phyloP scores from a whole-genome alignment of 2,329 filamentous ascomycete genomes.

The Sclerotinia trifoliorum region DNA sequence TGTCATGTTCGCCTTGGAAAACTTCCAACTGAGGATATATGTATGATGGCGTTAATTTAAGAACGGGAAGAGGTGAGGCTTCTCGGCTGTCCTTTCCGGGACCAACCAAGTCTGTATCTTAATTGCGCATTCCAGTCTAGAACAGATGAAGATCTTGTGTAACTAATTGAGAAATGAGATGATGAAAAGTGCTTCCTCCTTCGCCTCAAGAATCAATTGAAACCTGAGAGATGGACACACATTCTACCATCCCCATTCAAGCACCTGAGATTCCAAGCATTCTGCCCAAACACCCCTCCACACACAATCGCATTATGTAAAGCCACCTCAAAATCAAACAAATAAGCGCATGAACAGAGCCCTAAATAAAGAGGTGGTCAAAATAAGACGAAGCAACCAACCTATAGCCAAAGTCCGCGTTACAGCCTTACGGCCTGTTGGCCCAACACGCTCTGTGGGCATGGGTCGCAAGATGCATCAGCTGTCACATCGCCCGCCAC shows the following conservation, averaged over 20 bases:
- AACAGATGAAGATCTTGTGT: not conserved
- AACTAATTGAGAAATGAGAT: not conserved
- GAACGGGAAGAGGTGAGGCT: not conserved
- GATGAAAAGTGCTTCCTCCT: too few relatives aligned
- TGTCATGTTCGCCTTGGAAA: not conserved
- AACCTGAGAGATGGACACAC: too few relatives aligned
- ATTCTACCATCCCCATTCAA: not conserved
- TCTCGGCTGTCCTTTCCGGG: not conserved
- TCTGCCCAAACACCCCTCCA: not conserved
- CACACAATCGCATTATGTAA: not conserved
- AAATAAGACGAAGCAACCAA: not conserved
- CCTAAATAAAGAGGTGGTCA: not conserved
- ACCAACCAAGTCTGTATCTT: not conserved
- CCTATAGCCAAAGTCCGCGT: not conserved
- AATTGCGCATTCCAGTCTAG: not conserved
- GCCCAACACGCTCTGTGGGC: not conserved
- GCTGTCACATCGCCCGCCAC: not conserved
- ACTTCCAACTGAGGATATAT: not conserved
- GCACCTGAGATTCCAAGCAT: not conserved
- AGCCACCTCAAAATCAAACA: not conserved
- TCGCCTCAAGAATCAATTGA: not conserved
- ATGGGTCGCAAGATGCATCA: not conserved
- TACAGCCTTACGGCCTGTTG: not conserved
- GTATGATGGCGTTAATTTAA: not conserved
- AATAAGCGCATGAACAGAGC: not conserved